Percentiles rank a stretch among this genome's conserved stretches.
phyloP scores from a whole-genome alignment of 2,329 filamentous ascomycete genomes.

The Hypoxylon sp. region DNA sequence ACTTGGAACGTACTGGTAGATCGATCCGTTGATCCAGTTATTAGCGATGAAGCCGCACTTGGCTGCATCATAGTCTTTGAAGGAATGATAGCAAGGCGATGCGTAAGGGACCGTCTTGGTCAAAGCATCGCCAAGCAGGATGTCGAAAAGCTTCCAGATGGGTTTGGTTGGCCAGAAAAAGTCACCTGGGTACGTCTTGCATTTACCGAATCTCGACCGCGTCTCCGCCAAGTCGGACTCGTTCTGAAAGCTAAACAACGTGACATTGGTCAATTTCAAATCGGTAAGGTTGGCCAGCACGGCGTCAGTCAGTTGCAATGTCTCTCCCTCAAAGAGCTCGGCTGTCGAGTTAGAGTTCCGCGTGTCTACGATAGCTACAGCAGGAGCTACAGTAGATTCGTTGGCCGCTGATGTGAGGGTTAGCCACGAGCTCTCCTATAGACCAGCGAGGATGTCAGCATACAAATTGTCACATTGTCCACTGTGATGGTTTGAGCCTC shows the following conservation, averaged over 20 bases:
- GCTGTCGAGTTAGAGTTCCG: constrained; percentile 26
- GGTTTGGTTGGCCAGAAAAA: constrained; percentile 40
- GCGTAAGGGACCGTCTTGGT: constrained; percentile 47
- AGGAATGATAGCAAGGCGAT: constrained; percentile 46
- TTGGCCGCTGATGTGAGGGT: constrained; percentile 18
- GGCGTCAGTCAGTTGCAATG: constrained; percentile 41
- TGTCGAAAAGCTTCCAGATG: constrained; percentile 48
- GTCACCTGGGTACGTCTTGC: constrained; percentile 49
- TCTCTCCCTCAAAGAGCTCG: constrained; percentile 35
- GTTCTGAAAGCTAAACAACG: constrained; percentile 38
- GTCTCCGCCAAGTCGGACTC: constrained; percentile 15
- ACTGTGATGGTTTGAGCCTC: constrained; percentile 23
- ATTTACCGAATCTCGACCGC: constrained; percentile 37
- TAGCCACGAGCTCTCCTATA: not conserved
- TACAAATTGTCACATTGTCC: constrained; percentile 18
- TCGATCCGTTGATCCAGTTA: constrained; percentile 42
- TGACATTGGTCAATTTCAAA: constrained; percentile 33
- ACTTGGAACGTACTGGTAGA: constrained; percentile 35
- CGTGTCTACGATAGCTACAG: constrained; percentile 22
- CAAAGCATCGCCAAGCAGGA: constrained; percentile 46
- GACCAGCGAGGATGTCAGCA: not conserved
- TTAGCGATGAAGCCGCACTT: constrained; percentile 44
- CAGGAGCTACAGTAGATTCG: constrained; percentile 28
- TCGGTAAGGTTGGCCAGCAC: constrained; percentile 37
- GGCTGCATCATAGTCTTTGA: constrained; percentile 44